These are phyloP conservation scores for Cystobasidium slooffiae DNA, from an alignment of 1,284 basidiomycete genomes.

Conservation along the genomic window DNA sequence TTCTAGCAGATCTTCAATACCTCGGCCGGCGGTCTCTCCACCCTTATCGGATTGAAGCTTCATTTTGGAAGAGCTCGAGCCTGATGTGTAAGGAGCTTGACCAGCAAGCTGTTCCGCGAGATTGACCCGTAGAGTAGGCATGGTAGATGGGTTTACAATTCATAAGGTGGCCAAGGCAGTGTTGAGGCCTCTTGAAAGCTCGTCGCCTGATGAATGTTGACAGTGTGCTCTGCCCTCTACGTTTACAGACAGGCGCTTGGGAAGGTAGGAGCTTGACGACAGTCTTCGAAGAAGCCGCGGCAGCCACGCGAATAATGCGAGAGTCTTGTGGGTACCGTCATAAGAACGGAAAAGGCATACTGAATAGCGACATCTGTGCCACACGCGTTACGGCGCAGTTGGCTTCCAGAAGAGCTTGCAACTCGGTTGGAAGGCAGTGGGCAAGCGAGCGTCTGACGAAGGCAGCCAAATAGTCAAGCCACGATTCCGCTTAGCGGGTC, in stretches of 20 bases:
- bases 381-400: neutral
- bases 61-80: conserved; percentile 1
- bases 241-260: no score
- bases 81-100: neutral
- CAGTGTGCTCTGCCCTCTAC: no score
- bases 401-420: neutral
- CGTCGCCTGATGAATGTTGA: no score
- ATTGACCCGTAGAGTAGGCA: conserved; percentile 2
- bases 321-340: neutral
- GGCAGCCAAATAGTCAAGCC: no score
- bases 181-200: no score
- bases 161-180: no score
- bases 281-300: no score
- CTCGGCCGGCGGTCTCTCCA: conserved; percentile 14
- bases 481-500: no score
- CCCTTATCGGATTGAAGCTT: conserved; percentile 10
- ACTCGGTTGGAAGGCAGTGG: no score
- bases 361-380: neutral
- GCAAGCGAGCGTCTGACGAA: no score
- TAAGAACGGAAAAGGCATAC: neutral
- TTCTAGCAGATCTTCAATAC: conserved; percentile 16
- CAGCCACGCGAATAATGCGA: no score
- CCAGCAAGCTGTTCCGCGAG: neutral
- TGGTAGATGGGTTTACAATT: neutral
- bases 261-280: no score